Evolutionary conservation across 208 protist species (phyloP).

Genomic region (Acanthamoeba culbertsoni): DNA sequence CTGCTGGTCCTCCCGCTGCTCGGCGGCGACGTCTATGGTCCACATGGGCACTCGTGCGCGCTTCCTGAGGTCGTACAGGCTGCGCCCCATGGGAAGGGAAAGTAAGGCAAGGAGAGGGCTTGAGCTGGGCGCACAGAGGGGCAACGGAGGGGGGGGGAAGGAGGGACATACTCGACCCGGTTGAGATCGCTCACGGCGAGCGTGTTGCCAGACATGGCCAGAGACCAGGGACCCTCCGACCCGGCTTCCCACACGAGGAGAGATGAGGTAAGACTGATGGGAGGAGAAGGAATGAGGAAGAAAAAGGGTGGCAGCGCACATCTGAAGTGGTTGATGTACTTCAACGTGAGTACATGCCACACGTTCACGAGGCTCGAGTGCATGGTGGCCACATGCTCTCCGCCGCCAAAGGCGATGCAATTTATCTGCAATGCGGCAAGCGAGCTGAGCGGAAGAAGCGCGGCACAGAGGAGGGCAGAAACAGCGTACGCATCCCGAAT

Average conservation of each 20-base stretch:
- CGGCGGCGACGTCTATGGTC: not conserved
- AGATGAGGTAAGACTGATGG: not conserved
- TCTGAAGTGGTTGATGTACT: not conserved
- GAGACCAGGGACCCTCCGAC: not conserved
- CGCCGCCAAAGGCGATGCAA: not conserved
- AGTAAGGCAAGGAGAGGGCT: not conserved
- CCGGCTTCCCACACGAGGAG: not conserved
- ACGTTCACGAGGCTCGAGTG: not conserved
- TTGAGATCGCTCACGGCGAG: not conserved
- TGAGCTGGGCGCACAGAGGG: not conserved
- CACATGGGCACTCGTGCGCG: not conserved
- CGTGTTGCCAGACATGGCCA: not conserved
- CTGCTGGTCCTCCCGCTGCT: not conserved
- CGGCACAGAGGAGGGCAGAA: not conserved
- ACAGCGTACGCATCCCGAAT: not conserved
- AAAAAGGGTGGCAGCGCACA: not conserved
- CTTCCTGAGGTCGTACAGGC: not conserved
- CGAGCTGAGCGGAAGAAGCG: not conserved
- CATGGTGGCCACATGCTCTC: not conserved
- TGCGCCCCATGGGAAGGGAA: too few relatives aligned
- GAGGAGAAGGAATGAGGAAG: not conserved
- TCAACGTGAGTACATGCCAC: not conserved
- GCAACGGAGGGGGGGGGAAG: not conserved
- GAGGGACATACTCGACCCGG: not conserved
- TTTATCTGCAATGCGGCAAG: not conserved